Evolutionary conservation across 805 yeast genomes (phyloP), one percentile per base, ranked within the genome.

Genomic region (Saturnispora galanensis): DNA sequence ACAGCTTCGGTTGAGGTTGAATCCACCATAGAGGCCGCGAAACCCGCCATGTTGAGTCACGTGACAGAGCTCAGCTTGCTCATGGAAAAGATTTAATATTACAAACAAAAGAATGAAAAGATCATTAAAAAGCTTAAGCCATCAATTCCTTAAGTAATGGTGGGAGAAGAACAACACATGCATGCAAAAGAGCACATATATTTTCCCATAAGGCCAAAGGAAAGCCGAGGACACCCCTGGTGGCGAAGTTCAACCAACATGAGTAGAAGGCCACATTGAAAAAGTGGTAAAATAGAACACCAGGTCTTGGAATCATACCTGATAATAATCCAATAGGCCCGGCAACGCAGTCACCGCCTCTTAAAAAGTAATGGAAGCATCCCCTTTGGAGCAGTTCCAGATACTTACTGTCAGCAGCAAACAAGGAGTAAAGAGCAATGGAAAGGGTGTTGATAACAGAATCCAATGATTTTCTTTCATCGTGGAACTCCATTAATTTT

Each of bases 391-490:
- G 70, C 31, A 84, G 73, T 50, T 65, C 65, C 52, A 93, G 71
- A 47, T 83, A 71, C 28, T 66, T 65, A 45, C 71, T 72, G 52
- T 86, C 85, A 13, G 97, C 98, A 4, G 96, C 95, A 64, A 93
- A 93, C 46, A 93, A 69, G 2, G 90, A 70, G 68, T 84, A 93
- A 44, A 93, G 71, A 0, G 98, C 97, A 53, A 90, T 79, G 4
- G 97, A 85, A 41, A 93, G 71, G 4, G 93, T 86, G 63, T 93
- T 93, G 49, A 93, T 75, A 33, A 90, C 97, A 0, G 89, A 74
- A 55, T 83, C 94, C 47, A 84, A 71, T 47, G 68, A 66, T 65
- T 89, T 93, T 54, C 97, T 76, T 57, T 81, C 79, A 52, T 71
- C 68, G 60, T 87, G 93, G 73, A 88, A 89, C 48, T 73, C 74